Evolutionary conservation across 2,329 filamentous ascomycete species (phyloP), one percentile per base, ranked within the genome.

Genomic region (Fusarium caatingaense): DNA sequence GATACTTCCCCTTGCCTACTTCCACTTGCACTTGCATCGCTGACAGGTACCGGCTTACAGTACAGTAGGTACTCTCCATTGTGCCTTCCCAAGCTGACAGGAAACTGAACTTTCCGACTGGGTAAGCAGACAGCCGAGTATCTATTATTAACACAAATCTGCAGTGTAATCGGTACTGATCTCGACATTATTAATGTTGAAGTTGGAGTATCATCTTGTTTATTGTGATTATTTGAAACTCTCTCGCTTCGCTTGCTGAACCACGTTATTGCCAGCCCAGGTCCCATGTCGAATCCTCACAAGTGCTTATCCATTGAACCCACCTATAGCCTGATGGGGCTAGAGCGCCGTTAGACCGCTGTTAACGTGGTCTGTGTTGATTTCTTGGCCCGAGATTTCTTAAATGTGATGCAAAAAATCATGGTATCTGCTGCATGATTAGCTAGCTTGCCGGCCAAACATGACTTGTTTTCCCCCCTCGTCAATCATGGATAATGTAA

Each of bases 261-360:
- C 49, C 34, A 42, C 49, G 49, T 53, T 28, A 53, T 53, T 28
- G 6, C 49, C 34, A 53, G 49, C 23, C 34, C 18, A n/a, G 18
- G 34, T 32, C 50, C 44, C 42, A 40, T 30, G 20, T 49, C 30
- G 40, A 42, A 62, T 34, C 40, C 49, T 57, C 27, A 55, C 59
- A 64, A 68, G 60, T 68, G 54, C 62, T 62, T 49, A 55, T 55
- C 30, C 37, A 44, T 37, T 21, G 23, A 67, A 53, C 46, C 41
- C 42, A 51, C 34, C n/a, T 30, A 21, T 54, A 68, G 49, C 68
- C 53, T 62, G 53, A 23, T 64, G 66, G 57, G 67, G 54, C 56
- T 42, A 54, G 61, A 46, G 16, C 42, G 49, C 54, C 57, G 54
- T 64, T 56, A 30, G 27, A 69, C 45, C 49, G 18, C 42, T 37